phyloP scores from a whole-genome alignment of 495 filamentous ascomycete species.

The Trichoderma orchidacearum region DNA sequence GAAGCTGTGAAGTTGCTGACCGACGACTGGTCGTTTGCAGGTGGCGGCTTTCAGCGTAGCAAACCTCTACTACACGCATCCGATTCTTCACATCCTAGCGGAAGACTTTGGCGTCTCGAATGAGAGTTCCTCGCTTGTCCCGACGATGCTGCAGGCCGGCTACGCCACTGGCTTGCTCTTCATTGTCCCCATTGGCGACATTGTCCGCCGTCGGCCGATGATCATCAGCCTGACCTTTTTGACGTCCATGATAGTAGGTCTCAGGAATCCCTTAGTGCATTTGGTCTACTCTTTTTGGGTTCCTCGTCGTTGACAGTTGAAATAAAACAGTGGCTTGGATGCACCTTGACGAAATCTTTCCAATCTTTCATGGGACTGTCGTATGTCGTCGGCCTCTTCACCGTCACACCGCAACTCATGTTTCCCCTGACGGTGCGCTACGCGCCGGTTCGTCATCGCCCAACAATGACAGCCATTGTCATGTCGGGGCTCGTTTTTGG shows the following conservation, averaged over 20 bases:
- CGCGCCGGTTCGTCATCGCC: constrained; percentile 53
- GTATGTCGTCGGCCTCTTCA: constrained; percentile 58
- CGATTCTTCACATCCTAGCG: constrained; percentile 55
- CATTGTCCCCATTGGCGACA: constrained; percentile 62
- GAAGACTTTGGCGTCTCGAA: constrained; percentile 46
- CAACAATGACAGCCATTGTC: constrained; percentile 56
- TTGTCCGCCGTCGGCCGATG: constrained; percentile 53
- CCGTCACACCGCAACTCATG: constrained; percentile 78
- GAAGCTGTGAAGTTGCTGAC: neutral
- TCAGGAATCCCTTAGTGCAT: neutral
- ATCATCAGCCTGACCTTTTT: constrained; percentile 50
- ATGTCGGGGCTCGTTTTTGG: constrained; percentile 68
- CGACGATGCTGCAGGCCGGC: constrained; percentile 66
- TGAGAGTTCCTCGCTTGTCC: constrained; percentile 40
- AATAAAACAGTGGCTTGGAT: constrained; percentile 39
- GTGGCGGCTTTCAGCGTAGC: constrained; percentile 40
- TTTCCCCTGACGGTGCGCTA: constrained; percentile 75
- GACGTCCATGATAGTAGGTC: constrained; percentile 49
- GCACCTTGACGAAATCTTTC: constrained; percentile 57
- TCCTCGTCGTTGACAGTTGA: neutral
- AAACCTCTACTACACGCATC: constrained; percentile 66
- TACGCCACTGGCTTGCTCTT: constrained; percentile 64
- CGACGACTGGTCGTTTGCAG: constrained; percentile 8
- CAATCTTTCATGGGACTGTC: constrained; percentile 51
- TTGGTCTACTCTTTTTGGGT: neutral